These are phyloP conservation scores for Angomonas deanei DNA, from an alignment of 208 protist genomes.

Conservation along the genomic window DNA sequence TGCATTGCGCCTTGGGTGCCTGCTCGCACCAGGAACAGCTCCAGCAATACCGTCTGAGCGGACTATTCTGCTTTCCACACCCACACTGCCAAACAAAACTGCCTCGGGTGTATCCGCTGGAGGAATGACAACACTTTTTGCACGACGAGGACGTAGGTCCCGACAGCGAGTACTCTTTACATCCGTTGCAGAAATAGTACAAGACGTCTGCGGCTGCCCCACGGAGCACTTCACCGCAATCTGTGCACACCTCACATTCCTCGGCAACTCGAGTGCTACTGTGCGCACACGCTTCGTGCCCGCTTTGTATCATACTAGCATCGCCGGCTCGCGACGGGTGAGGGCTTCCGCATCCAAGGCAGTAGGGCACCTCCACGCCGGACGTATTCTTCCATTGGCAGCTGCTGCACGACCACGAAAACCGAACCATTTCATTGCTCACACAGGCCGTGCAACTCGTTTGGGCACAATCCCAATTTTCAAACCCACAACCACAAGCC, in stretches of 20 bases:
- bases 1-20: conserved; percentile 11
- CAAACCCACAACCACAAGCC: conserved; percentile 52
- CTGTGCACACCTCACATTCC: background rate
- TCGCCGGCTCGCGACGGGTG: conserved; percentile 22
- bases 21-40: conserved; percentile 24
- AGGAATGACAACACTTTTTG: conserved; percentile 4
- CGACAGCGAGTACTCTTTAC: background rate
- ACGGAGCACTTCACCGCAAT: conserved; percentile 1
- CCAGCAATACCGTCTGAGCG: conserved; percentile 42
- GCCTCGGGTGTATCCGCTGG: conserved; percentile 6
- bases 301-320: background rate
- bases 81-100: conserved; percentile 73
- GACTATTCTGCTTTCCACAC: conserved; percentile 45
- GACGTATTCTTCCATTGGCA: conserved; percentile 31
- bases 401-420: conserved; percentile 45
- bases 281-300: background rate
- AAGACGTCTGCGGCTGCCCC: background rate
- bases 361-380: conserved; percentile 29
- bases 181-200: background rate
- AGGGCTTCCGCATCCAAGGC: conserved; percentile 42
- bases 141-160: background rate
- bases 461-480: background rate
- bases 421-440: conserved; percentile 19
- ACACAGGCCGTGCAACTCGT: background rate
- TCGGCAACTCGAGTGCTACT: background rate